Base-by-base conservation (phyloP, 495 filamentous ascomycete genomes). In the Xeromyces bisporus region DNA sequence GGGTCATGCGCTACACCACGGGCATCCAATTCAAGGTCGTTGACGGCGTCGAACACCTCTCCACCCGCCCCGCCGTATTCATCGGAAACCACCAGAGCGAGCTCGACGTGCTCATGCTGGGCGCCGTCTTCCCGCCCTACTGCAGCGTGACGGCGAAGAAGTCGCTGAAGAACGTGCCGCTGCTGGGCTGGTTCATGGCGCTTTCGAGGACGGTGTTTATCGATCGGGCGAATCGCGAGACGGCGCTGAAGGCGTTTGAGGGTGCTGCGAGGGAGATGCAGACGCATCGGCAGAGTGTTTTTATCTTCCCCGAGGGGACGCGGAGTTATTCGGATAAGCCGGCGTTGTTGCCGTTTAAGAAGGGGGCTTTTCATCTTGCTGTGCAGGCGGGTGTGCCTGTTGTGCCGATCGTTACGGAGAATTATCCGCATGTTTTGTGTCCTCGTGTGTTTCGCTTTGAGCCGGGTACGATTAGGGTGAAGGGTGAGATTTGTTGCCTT, bases 151-250 rank as follows among this genome's bases (percentile, higher is more conserved):
- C 86, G 3, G 84, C 87, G 24, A 99, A 99, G 69, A 73, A 77
- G 44, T 77, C 71, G 21, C 59, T 99, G 40, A 76, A 74, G 42
- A 69, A 66, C 26, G 53, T 75, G n/a, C 89, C 89, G 1, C 76
- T 99, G 48, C 61, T 99, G 26, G 89, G 89, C 31, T 93, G 84
- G 87, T 99, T 91, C 58, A 96, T 97, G 91, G 44, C 71, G 23
- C 64, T 96, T 13, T 80, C 73, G 24, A 81, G 84, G 30, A 80
- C 81, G 36, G 77, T 99, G 26, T 99, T 96, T 53, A 91, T 99
- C 58, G 82, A 99, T 47, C 77, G 89, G 42, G 64, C 67, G 29
- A 91, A 93, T 46, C 71, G 72, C 20, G 61, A 72, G 36, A 77
- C 75, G 26, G 84, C 89, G n/a, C 66, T 84, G 35, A 68, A 75